Evolutionary conservation across 805 yeast species (phyloP).

Genomic region (Metschnikowia baotianmanensis): DNA sequence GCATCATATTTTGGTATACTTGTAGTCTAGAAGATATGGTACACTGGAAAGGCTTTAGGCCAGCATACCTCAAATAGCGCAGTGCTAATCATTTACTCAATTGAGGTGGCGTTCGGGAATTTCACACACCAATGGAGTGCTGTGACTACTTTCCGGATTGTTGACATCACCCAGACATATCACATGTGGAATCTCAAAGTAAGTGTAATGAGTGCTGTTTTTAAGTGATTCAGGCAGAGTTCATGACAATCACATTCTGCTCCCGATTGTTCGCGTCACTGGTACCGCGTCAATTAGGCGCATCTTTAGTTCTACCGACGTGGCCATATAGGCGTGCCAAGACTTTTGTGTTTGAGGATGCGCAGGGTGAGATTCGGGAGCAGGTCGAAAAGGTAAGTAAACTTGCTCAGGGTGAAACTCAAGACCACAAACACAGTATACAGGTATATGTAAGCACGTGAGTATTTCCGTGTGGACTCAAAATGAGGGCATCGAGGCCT

Average conservation of each 20-base stretch:
- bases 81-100: too few relatives aligned
- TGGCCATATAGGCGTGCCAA: constrained; percentile 3
- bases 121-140: too few relatives aligned
- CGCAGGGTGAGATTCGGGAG: neutral
- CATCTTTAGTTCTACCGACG: neutral
- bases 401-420: constrained; percentile 8
- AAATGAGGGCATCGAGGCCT: neutral
- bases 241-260: neutral
- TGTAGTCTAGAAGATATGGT: too few relatives aligned
- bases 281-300: neutral
- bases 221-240: neutral
- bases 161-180: too few relatives aligned
- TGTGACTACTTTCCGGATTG: too few relatives aligned
- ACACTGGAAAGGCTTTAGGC: too few relatives aligned
- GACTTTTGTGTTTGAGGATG: neutral
- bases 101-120: too few relatives aligned
- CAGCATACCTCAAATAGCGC: too few relatives aligned
- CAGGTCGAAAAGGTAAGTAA: neutral
- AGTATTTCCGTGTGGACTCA: too few relatives aligned
- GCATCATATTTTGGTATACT: too few relatives aligned
- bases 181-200: neutral
- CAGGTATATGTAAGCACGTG: neutral
- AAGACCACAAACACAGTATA: neutral
- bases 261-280: neutral
- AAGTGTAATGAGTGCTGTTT: neutral